These are phyloP conservation scores for Sherardia arvensis DNA, from an alignment of 257 asterid genomes.

Conservation along the genomic window DNA sequence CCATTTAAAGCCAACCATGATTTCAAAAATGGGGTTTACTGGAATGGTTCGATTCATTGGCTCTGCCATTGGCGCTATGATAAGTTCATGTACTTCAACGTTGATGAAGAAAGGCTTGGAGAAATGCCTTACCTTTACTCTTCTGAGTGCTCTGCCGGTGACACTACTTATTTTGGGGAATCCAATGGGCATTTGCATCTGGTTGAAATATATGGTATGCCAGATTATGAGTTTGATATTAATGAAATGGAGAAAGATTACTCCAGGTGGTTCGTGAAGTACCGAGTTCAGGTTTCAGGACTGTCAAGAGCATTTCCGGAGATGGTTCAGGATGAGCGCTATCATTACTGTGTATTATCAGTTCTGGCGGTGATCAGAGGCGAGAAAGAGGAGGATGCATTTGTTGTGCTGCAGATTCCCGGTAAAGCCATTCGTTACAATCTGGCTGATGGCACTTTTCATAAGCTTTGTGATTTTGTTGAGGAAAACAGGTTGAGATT, in stretches of 20 bases:
- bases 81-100: constrained; percentile 19
- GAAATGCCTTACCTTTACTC: constrained; percentile 8
- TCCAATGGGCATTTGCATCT: constrained; percentile 25
- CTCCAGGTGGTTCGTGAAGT: constrained; percentile 29
- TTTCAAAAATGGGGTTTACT: constrained; percentile 15
- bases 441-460: neutral
- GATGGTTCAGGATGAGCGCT: neutral
- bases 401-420: constrained; percentile 1
- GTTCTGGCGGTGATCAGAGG: neutral
- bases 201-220: neutral
- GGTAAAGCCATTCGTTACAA: constrained; percentile 2
- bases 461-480: neutral
- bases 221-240: constrained; percentile 6
- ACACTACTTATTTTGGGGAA: constrained; percentile 12
- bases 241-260: constrained; percentile 22
- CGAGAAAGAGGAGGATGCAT: neutral
- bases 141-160: neutral
- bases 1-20: constrained; percentile 12
- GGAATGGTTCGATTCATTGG: constrained; percentile 33
- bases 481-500: neutral
- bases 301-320: neutral
- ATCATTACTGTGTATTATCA: neutral
- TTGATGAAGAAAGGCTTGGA: constrained; percentile 12
- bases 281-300: constrained; percentile 13
- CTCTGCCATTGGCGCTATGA: neutral